These are phyloP conservation scores for Bryum argenteum DNA, from an alignment of 225 moss, liverwort and hornwort species.

Conservation along the genomic window DNA sequence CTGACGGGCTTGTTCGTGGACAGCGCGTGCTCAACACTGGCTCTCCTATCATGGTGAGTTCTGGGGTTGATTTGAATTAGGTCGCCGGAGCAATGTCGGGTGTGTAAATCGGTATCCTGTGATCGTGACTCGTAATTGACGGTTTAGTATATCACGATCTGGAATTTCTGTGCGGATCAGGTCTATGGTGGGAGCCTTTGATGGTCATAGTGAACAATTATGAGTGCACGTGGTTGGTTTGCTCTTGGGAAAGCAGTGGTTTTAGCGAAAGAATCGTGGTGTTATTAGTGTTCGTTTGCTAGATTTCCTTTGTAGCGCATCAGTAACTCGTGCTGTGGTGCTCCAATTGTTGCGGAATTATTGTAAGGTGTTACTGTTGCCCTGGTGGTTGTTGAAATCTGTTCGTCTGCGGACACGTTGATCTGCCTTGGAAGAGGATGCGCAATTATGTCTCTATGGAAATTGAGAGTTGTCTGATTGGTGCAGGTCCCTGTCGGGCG, in stretches of 20 bases:
- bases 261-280: too few species aligned
- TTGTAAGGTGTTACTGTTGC: too few species aligned
- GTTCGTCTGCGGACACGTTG: neutral
- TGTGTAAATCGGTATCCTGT: neutral
- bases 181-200: neutral
- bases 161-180: neutral
- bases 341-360: neutral
- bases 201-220: neutral
- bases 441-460: neutral
- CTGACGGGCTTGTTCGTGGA: conserved; percentile 94
- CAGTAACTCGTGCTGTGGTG: too few species aligned
- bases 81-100: too few species aligned
- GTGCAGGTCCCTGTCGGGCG: conserved; percentile 89
- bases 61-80: conserved; percentile 9
- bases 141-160: neutral
- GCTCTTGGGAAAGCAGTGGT: conserved; percentile 23
- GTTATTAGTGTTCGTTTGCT: neutral
- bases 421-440: too few species aligned
- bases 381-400: neutral
- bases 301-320: neutral
- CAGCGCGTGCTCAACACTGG: conserved; percentile 93
- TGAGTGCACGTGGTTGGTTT: neutral
- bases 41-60: conserved; percentile 78
- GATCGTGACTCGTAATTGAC: neutral
- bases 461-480: neutral